These are phyloP conservation scores for Grosmannia serpens DNA, from an alignment of 2,329 filamentous ascomycete genomes.

Conservation along the genomic window DNA sequence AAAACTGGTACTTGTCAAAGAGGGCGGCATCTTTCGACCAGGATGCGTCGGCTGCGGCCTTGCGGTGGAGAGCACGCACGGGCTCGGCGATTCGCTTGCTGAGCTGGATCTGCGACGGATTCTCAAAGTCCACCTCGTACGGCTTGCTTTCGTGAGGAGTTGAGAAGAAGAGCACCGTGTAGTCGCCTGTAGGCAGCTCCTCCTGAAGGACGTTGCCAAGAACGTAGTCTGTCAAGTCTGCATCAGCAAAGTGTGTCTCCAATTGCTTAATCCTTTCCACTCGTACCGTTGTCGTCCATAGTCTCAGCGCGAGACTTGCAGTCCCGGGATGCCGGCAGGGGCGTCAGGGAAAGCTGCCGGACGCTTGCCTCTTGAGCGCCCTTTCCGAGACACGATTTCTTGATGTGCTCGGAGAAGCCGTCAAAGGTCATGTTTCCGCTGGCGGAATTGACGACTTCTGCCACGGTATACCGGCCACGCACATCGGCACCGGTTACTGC, in stretches of 20 bases:
- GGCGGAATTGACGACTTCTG: conserved; percentile 36
- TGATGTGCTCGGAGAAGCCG: conserved; percentile 32
- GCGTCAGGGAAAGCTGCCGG: conserved; percentile 27
- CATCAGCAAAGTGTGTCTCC: neutral
- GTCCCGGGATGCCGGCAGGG: conserved; percentile 24
- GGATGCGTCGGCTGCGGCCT: conserved; percentile 25
- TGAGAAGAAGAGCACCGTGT: conserved; percentile 68
- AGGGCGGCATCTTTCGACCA: conserved; percentile 38
- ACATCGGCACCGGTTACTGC: conserved; percentile 25
- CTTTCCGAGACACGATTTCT: conserved; percentile 30
- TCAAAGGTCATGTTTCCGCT: conserved; percentile 31
- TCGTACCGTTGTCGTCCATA: conserved; percentile 36
- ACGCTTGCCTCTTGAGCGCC: conserved; percentile 24
- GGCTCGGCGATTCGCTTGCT: conserved; percentile 42
- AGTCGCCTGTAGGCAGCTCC: conserved; percentile 30
- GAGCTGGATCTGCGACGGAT: conserved; percentile 57
- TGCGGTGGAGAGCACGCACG: conserved; percentile 16
- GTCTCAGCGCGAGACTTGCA: conserved; percentile 33
- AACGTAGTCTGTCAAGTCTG: conserved; percentile 31
- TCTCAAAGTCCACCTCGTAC: conserved; percentile 56
- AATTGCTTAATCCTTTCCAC: too few species aligned
- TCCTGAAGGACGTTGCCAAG: conserved; percentile 36
- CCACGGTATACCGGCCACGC: conserved; percentile 33
- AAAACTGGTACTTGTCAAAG: conserved; percentile 91
- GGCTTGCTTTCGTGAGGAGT: conserved; percentile 39